These are phyloP conservation scores for Rhynchospora tenuis DNA, from an alignment of 176 grass and related monocot species.

Conservation along the genomic window DNA sequence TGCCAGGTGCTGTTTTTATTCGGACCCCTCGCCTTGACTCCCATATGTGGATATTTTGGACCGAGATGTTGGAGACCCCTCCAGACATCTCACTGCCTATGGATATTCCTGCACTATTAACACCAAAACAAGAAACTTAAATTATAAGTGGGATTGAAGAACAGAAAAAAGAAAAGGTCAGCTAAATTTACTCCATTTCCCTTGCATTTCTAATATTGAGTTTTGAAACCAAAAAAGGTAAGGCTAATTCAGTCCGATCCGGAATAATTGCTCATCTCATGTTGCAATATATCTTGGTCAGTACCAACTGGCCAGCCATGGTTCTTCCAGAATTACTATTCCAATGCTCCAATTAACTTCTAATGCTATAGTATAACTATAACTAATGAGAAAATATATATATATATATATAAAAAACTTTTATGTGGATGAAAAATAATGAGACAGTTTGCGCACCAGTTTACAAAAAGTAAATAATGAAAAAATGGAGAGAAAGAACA, in stretches of 20 bases:
- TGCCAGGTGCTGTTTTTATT: conserved; percentile 85
- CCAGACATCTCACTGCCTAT: conserved; percentile 92
- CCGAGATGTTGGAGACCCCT: conserved; percentile 62
- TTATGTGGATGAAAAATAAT: neutral
- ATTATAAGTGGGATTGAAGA: neutral
- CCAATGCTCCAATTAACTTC: neutral
- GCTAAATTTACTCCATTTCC: no score
- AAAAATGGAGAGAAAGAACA: neutral
- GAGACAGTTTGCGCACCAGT: neutral
- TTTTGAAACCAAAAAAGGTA: neutral
- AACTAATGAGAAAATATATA: neutral
- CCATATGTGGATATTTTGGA: conserved; percentile 68
- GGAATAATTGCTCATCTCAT: neutral
- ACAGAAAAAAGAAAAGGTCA: no score
- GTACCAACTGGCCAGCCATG: neutral
- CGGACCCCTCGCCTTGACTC: conserved; percentile 61
- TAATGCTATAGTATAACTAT: neutral
- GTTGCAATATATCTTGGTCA: neutral
- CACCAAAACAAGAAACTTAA: conserved; percentile 28
- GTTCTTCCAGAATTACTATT: neutral
- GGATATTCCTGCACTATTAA: conserved; percentile 73
- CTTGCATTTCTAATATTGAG: no score
- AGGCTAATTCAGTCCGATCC: neutral
- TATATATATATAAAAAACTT: neutral
- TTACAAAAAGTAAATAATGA: neutral